Conservation (phyloP, 768 basidiomycete genomes). For the Macrolepiota albuminosa region DNA sequence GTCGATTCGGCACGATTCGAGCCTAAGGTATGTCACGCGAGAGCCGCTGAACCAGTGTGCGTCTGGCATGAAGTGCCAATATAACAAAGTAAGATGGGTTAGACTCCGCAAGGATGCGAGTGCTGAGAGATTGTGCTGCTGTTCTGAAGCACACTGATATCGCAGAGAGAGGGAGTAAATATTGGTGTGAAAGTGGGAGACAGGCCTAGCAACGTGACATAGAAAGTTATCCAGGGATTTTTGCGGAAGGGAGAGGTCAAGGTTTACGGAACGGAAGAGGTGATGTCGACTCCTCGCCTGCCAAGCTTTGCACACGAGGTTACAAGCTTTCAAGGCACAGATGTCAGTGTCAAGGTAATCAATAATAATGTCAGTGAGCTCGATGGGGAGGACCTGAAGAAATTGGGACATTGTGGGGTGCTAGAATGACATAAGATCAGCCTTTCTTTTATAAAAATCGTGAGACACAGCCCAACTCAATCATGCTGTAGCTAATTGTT, state of each 20-base stretch:
- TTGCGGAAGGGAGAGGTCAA: conserved; percentile 9
- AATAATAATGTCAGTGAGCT: conserved; percentile 7
- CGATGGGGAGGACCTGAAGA: conserved; percentile 1
- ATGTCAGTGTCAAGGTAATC: conserved; percentile 7
- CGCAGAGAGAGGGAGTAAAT: conserved; percentile 2
- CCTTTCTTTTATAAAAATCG: background rate
- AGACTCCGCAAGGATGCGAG: conserved; percentile 7
- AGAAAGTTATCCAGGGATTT: background rate
- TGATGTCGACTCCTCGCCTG: conserved; percentile 1
- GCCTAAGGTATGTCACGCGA: background rate
- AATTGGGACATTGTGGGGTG: background rate
- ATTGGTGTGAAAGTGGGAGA: conserved; percentile 4
- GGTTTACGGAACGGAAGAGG: conserved; percentile 7
- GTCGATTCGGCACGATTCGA: conserved; percentile 4
- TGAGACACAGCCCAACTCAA: background rate
- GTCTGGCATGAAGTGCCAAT: conserved; percentile 8
- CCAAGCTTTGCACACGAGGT: conserved; percentile 9
- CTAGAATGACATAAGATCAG: background rate
- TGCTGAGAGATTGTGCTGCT: background rate
- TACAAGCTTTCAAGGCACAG: conserved; percentile 5
- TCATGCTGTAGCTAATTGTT: conserved; percentile 38
- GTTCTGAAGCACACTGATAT: background rate
- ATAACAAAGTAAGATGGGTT: background rate
- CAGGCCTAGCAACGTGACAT: background rate
- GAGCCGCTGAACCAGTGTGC: conserved; percentile 6